Evolutionary conservation across 805 yeast species (phyloP).

Genomic region (Wickerhamomyces pijperi): DNA sequence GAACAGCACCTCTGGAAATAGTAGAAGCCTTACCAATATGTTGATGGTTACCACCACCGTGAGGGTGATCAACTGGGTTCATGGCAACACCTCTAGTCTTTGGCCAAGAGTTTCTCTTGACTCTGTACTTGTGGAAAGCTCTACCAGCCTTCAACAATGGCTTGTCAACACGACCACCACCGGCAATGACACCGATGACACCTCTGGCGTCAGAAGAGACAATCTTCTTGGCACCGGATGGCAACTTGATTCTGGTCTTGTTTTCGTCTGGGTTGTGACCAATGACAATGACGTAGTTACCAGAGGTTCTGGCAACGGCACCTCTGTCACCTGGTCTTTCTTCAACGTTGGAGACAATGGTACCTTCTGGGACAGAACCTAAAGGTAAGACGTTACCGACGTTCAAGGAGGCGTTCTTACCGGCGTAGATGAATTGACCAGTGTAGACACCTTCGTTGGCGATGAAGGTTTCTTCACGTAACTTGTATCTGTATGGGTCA

Average conservation of each 20-base stretch:
- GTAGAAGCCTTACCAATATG: constrained; percentile 99
- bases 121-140: constrained; percentile 99
- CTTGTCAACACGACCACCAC: constrained; percentile 99
- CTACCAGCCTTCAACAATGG: constrained; percentile 99
- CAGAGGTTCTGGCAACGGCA: constrained; percentile 99
- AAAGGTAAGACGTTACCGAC: constrained; percentile 96
- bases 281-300: constrained; percentile 97
- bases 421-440: constrained; percentile 98
- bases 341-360: constrained; percentile 96
- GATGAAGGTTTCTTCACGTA: constrained; percentile 96
- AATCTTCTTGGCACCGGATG: constrained; percentile 98
- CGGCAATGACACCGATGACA: constrained; percentile 99
- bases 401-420: constrained; percentile 95
- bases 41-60: constrained; percentile 99
- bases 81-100: constrained; percentile 99
- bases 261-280: constrained; percentile 99
- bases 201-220: constrained; percentile 96
- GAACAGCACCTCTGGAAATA: constrained; percentile 97
- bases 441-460: constrained; percentile 99
- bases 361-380: constrained; percentile 98
- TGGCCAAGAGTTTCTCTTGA: constrained; percentile 99
- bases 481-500: constrained; percentile 97
- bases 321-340: constrained; percentile 99
- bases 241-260: constrained; percentile 98
- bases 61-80: constrained; percentile 99